These are phyloP conservation scores for Pilobolus umbonatus DNA, from an alignment of 192 early-diverging fungal genomes.

Conservation along the genomic window DNA sequence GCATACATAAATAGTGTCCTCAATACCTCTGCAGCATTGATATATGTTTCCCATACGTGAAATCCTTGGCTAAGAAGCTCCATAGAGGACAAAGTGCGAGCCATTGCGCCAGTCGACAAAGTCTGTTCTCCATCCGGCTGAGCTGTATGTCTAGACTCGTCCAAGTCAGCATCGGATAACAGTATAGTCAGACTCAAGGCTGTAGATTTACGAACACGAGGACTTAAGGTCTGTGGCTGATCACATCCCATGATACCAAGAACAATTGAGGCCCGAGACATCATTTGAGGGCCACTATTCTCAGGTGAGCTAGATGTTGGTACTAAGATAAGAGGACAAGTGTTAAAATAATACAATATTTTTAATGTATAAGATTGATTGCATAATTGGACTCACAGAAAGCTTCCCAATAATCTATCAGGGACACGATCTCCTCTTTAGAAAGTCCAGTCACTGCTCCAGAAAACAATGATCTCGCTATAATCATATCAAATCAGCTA, in stretches of 20 bases:
- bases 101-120: constrained; percentile 1
- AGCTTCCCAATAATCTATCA: constrained; percentile 66
- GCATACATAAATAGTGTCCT: constrained; percentile 56
- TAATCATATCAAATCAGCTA: not conserved
- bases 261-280: constrained; percentile 65
- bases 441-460: constrained; percentile 47
- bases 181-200: constrained; percentile 65
- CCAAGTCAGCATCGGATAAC: constrained; percentile 51
- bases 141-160: constrained; percentile 29
- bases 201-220: constrained; percentile 51
- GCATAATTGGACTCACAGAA: constrained; percentile 46
- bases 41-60: constrained; percentile 67
- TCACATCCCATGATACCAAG: constrained; percentile 72
- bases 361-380: not conserved
- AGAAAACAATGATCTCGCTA: constrained; percentile 53
- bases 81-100: constrained; percentile 34
- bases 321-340: not conserved
- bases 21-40: constrained; percentile 61
- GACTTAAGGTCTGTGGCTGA: constrained; percentile 42
- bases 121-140: not conserved
- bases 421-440: constrained; percentile 38
- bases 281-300: constrained; percentile 29
- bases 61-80: constrained; percentile 74
- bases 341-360: not conserved
- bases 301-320: constrained; percentile 20